Evolutionary conservation across 345 rosid species (phyloP).

Genomic region (Turritis glabra): DNA sequence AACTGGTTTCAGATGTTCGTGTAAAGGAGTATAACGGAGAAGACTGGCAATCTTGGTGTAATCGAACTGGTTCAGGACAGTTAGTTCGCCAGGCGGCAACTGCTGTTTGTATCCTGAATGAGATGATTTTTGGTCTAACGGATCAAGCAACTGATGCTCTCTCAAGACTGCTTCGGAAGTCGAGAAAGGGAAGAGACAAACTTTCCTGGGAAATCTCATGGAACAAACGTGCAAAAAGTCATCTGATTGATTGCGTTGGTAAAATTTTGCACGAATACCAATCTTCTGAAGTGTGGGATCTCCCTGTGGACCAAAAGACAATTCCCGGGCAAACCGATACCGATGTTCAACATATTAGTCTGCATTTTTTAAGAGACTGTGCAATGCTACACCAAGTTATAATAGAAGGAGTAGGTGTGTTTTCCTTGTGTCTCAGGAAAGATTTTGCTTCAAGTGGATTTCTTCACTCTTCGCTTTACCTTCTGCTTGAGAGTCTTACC

Average conservation of each 20-base stretch:
- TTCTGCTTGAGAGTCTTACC: conserved; percentile 81
- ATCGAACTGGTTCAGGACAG: conserved; percentile 74
- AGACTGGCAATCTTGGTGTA: conserved; percentile 84
- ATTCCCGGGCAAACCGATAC: conserved; percentile 38
- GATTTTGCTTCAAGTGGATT: conserved; percentile 81
- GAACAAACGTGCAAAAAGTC: conserved; percentile 45
- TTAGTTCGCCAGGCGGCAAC: conserved; percentile 80
- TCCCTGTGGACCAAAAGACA: conserved; percentile 61
- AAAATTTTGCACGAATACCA: conserved; percentile 88
- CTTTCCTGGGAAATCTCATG: conserved; percentile 61
- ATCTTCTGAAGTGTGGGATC: conserved; percentile 81
- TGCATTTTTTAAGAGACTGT: conserved; percentile 65
- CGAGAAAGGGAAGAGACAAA: conserved; percentile 38
- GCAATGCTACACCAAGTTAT: conserved; percentile 83
- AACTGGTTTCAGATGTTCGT: conserved; percentile 74
- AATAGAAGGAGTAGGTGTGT: conserved; percentile 78
- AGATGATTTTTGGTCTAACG: conserved; percentile 84
- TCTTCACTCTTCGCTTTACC: conserved; percentile 85
- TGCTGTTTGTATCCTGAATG: conserved; percentile 82
- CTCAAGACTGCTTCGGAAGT: conserved; percentile 55
- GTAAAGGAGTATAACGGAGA: conserved; percentile 61
- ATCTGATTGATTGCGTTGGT: conserved; percentile 72
- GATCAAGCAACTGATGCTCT: conserved; percentile 56
- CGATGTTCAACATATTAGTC: conserved; percentile 50
- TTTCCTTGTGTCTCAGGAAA: conserved; percentile 69